These are phyloP conservation scores for Steccherinum ochraceum DNA, from an alignment of 768 basidiomycete genomes.

Conservation along the genomic window DNA sequence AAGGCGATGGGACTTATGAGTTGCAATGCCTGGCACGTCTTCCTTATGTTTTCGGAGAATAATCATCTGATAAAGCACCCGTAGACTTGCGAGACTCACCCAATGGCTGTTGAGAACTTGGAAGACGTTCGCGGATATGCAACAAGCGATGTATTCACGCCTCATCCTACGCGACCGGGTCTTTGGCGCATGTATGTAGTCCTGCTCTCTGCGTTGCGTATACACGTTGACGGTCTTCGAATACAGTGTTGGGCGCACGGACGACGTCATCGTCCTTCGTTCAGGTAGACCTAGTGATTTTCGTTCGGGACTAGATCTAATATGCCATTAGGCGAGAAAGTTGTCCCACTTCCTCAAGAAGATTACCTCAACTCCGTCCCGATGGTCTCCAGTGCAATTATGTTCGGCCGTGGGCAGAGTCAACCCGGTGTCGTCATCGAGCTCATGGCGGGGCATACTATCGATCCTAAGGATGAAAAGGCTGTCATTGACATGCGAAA, in stretches of 20 bases:
- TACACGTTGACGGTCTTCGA: too few species aligned
- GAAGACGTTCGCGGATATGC: constrained; percentile 8
- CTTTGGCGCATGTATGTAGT: constrained; percentile 23
- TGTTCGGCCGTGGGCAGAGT: constrained; percentile 13
- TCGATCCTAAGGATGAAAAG: constrained; percentile 8
- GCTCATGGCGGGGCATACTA: constrained; percentile 2
- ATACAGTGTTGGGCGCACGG: constrained; percentile 27
- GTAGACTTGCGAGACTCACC: constrained; percentile 12
- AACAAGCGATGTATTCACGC: constrained; percentile 10
- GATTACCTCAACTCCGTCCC: constrained; percentile 7
- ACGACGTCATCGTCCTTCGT: constrained; percentile 36
- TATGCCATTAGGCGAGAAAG: constrained; percentile 7
- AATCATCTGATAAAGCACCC: constrained; percentile 3
- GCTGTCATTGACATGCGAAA: constrained; percentile 6
- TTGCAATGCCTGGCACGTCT: constrained; percentile 10
- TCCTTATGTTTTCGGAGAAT: not conserved
- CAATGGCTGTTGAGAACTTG: constrained; percentile 10
- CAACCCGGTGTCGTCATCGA: constrained; percentile 14
- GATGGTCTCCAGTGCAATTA: constrained; percentile 8
- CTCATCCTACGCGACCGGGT: constrained; percentile 11
- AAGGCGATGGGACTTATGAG: constrained; percentile 13
- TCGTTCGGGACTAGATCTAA: too few species aligned
- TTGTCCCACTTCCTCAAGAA: constrained; percentile 11
- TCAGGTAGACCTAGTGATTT: too few species aligned
- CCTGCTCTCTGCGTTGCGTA: too few species aligned